Percentiles rank a stretch among this genome's conserved stretches.
Evolutionary conservation across 352 stramenopile species (phyloP).

Genomic region (Pythium monospermum): DNA sequence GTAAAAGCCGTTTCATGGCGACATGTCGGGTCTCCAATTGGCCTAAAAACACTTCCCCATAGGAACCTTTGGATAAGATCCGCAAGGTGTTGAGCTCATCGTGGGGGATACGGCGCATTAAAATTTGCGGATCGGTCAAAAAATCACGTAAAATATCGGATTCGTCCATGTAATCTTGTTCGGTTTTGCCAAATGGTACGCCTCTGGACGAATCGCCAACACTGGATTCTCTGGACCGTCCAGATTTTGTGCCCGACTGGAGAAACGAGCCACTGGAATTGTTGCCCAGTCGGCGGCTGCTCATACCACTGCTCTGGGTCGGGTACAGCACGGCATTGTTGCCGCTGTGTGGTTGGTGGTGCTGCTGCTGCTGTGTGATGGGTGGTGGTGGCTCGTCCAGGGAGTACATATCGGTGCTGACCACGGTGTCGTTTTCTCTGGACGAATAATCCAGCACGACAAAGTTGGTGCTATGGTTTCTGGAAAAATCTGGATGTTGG

Average conservation of each 20-base stretch:
- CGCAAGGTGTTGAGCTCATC: slow-evolving; percentile 64
- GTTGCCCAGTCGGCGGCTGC: not conserved
- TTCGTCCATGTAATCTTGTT: slow-evolving; percentile 59
- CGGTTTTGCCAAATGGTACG: slow-evolving; percentile 24
- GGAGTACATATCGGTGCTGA: slow-evolving; percentile 5
- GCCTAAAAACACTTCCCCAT: slow-evolving; percentile 66
- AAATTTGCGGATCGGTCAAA: slow-evolving; percentile 40
- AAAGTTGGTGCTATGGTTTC: not conserved
- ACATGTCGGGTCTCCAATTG: slow-evolving; percentile 65
- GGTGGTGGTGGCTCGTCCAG: too few species aligned
- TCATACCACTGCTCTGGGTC: not conserved
- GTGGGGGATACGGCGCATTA: slow-evolving; percentile 50
- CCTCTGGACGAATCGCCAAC: slow-evolving; percentile 2
- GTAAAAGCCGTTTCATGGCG: slow-evolving; percentile 66
- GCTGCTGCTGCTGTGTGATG: too few species aligned
- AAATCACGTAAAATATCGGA: slow-evolving; percentile 49
- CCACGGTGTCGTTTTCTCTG: slow-evolving; percentile 13
- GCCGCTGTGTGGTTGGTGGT: too few species aligned
- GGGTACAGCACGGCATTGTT: not conserved
- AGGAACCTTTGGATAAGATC: slow-evolving; percentile 61
- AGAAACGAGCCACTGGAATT: not conserved
- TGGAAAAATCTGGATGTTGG: not conserved
- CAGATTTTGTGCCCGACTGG: not conserved
- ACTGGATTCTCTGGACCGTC: not conserved
- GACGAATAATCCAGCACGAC: slow-evolving; percentile 5